Conservation (phyloP, 108 stramenopile genomes). For the Cyclotella atomus region DNA sequence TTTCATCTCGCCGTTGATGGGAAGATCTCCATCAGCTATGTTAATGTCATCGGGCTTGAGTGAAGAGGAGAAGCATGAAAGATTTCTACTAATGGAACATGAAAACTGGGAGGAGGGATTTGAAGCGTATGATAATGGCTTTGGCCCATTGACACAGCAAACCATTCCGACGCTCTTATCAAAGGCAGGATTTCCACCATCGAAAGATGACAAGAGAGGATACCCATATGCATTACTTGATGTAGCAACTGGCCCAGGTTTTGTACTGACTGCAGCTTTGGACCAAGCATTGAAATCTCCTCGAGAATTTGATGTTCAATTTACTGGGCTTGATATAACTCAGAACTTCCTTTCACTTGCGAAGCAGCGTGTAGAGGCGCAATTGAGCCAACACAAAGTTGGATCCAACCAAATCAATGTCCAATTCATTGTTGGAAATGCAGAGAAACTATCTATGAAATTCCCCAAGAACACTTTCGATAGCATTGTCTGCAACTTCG, state of each 20-base stretch:
- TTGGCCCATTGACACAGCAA: slow-evolving; percentile 47
- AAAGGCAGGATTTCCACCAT: slow-evolving; percentile 37
- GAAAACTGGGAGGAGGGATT: slow-evolving; percentile 50
- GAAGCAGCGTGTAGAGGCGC: slow-evolving; percentile 35
- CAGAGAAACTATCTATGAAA: slow-evolving; percentile 37
- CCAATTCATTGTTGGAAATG: slow-evolving; percentile 48
- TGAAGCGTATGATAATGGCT: slow-evolving; percentile 41
- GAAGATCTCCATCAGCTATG: neutral
- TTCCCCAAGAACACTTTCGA: slow-evolving; percentile 48
- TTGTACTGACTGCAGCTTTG: slow-evolving; percentile 42
- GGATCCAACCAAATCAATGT: slow-evolving; percentile 27
- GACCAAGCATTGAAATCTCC: slow-evolving; percentile 8
- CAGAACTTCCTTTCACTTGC: slow-evolving; percentile 51
- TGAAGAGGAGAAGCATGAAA: slow-evolving; percentile 19
- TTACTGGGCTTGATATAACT: slow-evolving; percentile 52
- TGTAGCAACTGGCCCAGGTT: slow-evolving; percentile 53
- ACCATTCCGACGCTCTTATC: slow-evolving; percentile 44
- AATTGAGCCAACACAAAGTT: slow-evolving; percentile 17
- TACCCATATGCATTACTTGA: slow-evolving; percentile 34
- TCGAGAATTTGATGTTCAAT: slow-evolving; percentile 24
- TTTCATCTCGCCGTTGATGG: neutral
- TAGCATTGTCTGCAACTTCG: slow-evolving; percentile 52
- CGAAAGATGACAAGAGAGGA: slow-evolving; percentile 1
- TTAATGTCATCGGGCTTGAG: neutral
- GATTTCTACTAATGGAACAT: slow-evolving; percentile 51